A percentile compares a stretch with the other conserved stretches of the same genome.
Evolutionary conservation across 2,329 filamentous ascomycete genomes (phyloP).

Genomic region (Mariannaea elegans): DNA sequence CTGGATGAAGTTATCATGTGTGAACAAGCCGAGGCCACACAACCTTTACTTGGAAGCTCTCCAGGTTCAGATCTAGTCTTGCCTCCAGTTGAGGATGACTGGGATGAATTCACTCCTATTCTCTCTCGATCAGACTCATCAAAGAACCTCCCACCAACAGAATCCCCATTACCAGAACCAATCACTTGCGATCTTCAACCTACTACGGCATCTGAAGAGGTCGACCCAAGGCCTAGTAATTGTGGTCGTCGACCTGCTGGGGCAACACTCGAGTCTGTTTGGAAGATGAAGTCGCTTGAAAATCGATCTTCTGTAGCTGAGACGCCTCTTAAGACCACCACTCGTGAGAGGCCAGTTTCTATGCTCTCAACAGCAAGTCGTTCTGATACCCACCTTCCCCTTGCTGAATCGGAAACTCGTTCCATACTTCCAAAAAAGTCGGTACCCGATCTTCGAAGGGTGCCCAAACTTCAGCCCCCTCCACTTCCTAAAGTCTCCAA

Average conservation of each 20-base stretch:
- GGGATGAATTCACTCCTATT: neutral
- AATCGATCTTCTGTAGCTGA: neutral
- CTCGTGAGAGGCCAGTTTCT: neutral
- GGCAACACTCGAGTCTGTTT: too few relatives aligned
- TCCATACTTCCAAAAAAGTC: conserved; percentile 41
- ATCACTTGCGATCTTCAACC: neutral
- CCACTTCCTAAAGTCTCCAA: neutral
- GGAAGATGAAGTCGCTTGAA: neutral
- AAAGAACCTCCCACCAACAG: conserved; percentile 9
- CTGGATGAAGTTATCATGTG: conserved; percentile 1
- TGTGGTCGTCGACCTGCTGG: neutral
- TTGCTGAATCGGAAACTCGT: conserved; percentile 27
- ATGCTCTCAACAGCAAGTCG: conserved; percentile 29
- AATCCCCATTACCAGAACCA: neutral
- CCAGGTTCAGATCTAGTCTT: conserved; percentile 25
- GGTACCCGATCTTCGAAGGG: conserved; percentile 35
- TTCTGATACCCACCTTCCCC: conserved; percentile 35
- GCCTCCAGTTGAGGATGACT: conserved; percentile 2
- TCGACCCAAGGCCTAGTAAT: neutral
- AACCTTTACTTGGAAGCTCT: conserved; percentile 23
- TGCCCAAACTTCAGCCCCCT: conserved; percentile 33
- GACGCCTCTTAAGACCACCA: neutral
- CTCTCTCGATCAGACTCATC: conserved; percentile 29
- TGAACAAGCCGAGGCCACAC: neutral
- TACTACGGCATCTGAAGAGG: neutral